Conservation (phyloP, 768 basidiomycete genomes). For the Cystobasidium onofrii region DNA sequence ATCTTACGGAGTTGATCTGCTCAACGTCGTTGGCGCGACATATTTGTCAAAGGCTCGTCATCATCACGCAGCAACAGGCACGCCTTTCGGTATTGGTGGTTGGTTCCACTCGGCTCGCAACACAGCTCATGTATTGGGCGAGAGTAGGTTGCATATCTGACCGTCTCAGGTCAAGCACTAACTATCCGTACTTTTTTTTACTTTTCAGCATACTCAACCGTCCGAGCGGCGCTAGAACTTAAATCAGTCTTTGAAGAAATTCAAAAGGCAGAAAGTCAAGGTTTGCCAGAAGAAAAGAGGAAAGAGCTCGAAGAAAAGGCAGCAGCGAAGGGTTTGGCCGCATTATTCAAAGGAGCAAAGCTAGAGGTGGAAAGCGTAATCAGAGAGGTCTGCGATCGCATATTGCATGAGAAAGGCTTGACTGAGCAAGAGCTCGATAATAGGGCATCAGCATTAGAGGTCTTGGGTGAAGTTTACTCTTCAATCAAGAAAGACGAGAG, state of each 20-base stretch:
- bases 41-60: conserved; percentile 67
- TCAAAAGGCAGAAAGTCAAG: conserved; percentile 77
- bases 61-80: conserved; percentile 63
- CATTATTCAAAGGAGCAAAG: conserved; percentile 86
- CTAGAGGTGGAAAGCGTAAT: conserved; percentile 83
- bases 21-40: conserved; percentile 78
- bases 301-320: conserved; percentile 80
- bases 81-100: conserved; percentile 72
- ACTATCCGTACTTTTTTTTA: not conserved
- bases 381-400: conserved; percentile 75
- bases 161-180: conserved; percentile 40
- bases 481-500: conserved; percentile 59
- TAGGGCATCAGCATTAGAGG: conserved; percentile 71
- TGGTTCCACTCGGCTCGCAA: conserved; percentile 89
- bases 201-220: conserved; percentile 37
- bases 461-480: conserved; percentile 72
- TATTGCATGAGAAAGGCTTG: conserved; percentile 48
- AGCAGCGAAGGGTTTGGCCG: conserved; percentile 77
- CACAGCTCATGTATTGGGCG: conserved; percentile 86
- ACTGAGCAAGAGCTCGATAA: conserved; percentile 54
- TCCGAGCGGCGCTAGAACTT: conserved; percentile 62
- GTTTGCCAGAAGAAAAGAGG: conserved; percentile 68
- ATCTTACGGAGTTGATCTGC: conserved; percentile 75
- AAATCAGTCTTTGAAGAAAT: conserved; percentile 87
- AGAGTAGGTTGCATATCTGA: conserved; percentile 63